A percentile compares a stretch with the other conserved stretches of the same genome.
These are phyloP conservation scores for Flaveria trinervia DNA, from an alignment of 129 eudicot genomes.

Conservation along the genomic window DNA sequence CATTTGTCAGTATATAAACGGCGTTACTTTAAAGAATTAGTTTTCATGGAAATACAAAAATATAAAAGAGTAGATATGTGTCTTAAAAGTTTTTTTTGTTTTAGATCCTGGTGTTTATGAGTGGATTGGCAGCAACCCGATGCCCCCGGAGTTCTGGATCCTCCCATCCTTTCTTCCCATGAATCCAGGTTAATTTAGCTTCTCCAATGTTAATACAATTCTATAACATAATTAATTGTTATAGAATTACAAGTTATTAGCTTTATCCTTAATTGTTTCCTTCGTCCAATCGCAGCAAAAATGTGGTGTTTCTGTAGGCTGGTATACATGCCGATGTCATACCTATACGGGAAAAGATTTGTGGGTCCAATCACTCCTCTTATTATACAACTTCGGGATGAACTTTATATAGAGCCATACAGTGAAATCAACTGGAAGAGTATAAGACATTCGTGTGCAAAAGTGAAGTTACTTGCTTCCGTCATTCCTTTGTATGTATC, in stretches of 20 bases:
- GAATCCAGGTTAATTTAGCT: constrained; percentile 57
- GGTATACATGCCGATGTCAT: constrained; percentile 70
- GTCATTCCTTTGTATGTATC: too few relatives aligned
- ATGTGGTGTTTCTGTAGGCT: constrained; percentile 70
- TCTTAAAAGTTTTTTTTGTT: too few relatives aligned
- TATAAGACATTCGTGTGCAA: constrained; percentile 49
- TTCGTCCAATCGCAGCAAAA: constrained; percentile 48
- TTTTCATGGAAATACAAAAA: too few relatives aligned
- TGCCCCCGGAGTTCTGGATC: constrained; percentile 86
- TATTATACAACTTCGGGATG: constrained; percentile 52
- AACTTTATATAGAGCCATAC: constrained; percentile 50
- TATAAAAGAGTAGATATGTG: too few relatives aligned
- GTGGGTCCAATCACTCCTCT: constrained; percentile 65
- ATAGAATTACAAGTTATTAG: background rate
- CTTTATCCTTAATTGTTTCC: background rate
- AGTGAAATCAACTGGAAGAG: constrained; percentile 53
- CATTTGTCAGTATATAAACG: background rate
- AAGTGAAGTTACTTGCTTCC: constrained; percentile 34
- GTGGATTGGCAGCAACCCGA: constrained; percentile 72
- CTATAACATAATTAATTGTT: too few relatives aligned
- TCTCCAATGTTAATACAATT: background rate
- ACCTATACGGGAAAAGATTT: constrained; percentile 53
- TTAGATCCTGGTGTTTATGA: constrained; percentile 58
- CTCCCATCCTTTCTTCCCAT: constrained; percentile 62
- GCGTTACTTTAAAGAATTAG: too few relatives aligned